These are phyloP conservation scores for Leccinum ochraceum DNA, from an alignment of 768 basidiomycete species.

Conservation along the genomic window DNA sequence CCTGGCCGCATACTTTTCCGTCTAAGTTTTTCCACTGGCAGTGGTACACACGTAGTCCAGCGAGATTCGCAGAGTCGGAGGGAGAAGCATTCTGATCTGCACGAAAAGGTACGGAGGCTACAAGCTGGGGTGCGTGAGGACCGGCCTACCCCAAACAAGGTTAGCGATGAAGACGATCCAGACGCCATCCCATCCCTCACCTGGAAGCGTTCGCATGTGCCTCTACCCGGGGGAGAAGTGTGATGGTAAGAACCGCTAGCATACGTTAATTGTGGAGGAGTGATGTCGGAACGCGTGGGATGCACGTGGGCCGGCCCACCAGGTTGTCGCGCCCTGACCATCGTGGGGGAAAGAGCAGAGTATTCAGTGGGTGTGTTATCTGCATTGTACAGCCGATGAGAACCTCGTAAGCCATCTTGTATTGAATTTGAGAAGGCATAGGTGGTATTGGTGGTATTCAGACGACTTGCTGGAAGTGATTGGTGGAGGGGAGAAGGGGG, in stretches of 20 bases:
- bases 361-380: not conserved
- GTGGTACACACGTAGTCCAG: accelerated
- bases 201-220: not conserved
- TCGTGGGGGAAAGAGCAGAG: not conserved
- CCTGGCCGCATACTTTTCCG: conserved; percentile 1
- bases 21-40: conserved; percentile 14
- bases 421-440: not conserved
- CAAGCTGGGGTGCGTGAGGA: no score
- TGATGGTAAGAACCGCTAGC: not conserved
- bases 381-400: not conserved
- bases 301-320: not conserved
- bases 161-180: not conserved
- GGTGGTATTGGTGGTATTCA: not conserved
- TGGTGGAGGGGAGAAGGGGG: not conserved
- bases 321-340: not conserved
- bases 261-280: not conserved
- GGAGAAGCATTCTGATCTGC: not conserved
- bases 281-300: not conserved
- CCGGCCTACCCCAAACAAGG: not conserved
- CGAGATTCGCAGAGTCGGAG: not conserved
- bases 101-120: no score
- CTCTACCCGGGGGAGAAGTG: not conserved
- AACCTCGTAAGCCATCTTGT: not conserved
- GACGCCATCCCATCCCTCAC: not conserved
- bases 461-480: not conserved